Evolutionary conservation across 352 stramenopile genomes (phyloP).

Genomic region (Blastocystis sp.): DNA sequence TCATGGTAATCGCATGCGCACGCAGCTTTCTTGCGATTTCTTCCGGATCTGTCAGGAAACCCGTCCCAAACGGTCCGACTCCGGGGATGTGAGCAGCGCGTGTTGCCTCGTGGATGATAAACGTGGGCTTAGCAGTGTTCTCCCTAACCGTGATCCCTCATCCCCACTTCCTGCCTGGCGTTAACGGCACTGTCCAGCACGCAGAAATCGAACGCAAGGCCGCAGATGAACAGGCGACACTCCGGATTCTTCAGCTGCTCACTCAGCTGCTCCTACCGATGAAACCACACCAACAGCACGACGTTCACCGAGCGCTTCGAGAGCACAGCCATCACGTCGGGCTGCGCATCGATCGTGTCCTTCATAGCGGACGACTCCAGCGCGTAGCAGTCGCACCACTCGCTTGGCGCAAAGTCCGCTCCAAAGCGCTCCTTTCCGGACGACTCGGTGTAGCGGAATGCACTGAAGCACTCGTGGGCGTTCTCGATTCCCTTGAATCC

Average conservation of each 20-base stretch:
- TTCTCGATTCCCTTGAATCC: slow-evolving; percentile 57
- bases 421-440: slow-evolving; percentile 44
- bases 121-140: background rate
- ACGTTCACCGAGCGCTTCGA: slow-evolving; percentile 24
- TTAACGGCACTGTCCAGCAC: slow-evolving; percentile 57
- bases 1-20: background rate
- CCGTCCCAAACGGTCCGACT: background rate
- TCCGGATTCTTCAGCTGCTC: background rate
- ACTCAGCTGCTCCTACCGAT: background rate
- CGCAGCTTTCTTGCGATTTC: slow-evolving; percentile 14
- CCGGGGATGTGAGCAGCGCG: slow-evolving; percentile 44
- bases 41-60: background rate
- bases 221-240: slow-evolving; percentile 51
- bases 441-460: slow-evolving; percentile 41
- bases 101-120: slow-evolving; percentile 34
- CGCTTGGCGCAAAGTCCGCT: background rate
- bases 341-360: slow-evolving; percentile 2
- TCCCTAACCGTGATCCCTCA: background rate
- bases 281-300: background rate
- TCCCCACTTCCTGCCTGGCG: background rate
- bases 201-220: slow-evolving; percentile 58
- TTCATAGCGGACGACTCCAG: slow-evolving; percentile 22
- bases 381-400: slow-evolving; percentile 50
- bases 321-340: slow-evolving; percentile 36
- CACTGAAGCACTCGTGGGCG: slow-evolving; percentile 57